Base-by-base conservation (phyloP, 768 basidiomycete species). In the Hortiboletus flavorubellus region DNA sequence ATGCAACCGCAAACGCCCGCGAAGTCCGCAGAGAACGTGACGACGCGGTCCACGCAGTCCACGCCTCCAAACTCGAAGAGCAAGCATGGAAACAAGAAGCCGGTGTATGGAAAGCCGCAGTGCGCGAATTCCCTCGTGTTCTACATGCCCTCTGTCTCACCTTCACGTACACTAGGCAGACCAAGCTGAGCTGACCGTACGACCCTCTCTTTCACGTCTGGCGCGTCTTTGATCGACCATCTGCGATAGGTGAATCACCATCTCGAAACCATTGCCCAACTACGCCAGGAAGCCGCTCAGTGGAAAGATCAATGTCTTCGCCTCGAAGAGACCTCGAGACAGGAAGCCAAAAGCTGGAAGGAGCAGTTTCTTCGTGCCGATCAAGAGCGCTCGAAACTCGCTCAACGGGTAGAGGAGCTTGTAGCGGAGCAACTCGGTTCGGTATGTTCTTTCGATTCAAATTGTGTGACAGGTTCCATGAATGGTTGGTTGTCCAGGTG, bases 311-410 rank as follows among this genome's bases (percentile, higher is more conserved):
- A 90, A 61, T 75, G 77, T 46, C 64, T 73, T 21, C 76, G 78
- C 30, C 67, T 77, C 30, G 77, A 79, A 49, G 79, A 80, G 50
- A 69, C 76, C 1, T 75, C 77, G 10, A 71, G 76, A 45, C 72
- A 71, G 31, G 77, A 79, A 56, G 80, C 87, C 0, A 75, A 76
- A 50, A 86, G 86, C 61, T 91, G 89, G 89, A 89, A 90, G 67
- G 87, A 88, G 21, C 87, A 89, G 61, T 90, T 88, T 67, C 73
- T 85, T 37, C 82, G 87, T 15, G 85, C 88, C 43, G 87, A 91
- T 57, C 77, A 84, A 52, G 86, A 89, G 53, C 79, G 87, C 52
- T 80, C 77, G 31, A 75, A 76, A 6, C 76, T 89, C 12, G 74
- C 82, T 8, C 77, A 78, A 5, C 76, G 82, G 40, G 66, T 86